Evolutionary conservation across 2,329 filamentous ascomycete species (phyloP).

Genomic region (Penicillium sp.): DNA sequence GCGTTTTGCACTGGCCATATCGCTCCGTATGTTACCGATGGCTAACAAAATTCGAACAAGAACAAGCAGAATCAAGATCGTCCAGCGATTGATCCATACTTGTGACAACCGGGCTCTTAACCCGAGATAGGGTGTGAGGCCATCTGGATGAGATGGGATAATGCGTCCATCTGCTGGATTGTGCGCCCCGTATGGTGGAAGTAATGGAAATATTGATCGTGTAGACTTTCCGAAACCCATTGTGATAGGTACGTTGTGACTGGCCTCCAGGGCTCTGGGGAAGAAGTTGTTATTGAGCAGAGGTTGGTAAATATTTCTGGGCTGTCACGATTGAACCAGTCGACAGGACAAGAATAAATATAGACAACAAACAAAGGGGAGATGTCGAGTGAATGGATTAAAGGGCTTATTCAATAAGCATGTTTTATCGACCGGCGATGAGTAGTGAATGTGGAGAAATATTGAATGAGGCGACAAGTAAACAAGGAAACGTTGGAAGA

Average conservation of each 20-base stretch:
- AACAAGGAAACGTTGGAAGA: neutral
- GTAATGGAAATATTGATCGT: slow-evolving; percentile 37
- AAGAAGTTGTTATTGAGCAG: neutral
- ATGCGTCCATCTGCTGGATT: slow-evolving; percentile 49
- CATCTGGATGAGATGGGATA: slow-evolving; percentile 64
- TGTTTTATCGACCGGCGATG: slow-evolving; percentile 5
- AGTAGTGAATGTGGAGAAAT: neutral
- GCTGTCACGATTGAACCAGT: neutral
- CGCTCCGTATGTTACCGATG: slow-evolving; percentile 68
- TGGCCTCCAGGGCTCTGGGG: neutral
- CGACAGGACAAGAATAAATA: neutral
- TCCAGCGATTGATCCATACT: slow-evolving; percentile 98
- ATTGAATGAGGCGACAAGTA: neutral
- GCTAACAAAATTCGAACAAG: slow-evolving; percentile 79
- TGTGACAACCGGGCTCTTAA: slow-evolving; percentile 88
- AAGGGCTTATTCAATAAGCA: neutral
- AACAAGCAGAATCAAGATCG: slow-evolving; percentile 81
- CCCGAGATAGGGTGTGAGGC: slow-evolving; percentile 87
- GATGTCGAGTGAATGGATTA: neutral
- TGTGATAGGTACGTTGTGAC: neutral
- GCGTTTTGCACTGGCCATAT: slow-evolving; percentile 72
- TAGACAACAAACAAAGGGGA: neutral
- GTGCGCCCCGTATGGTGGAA: slow-evolving; percentile 43
- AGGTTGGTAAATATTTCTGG: neutral
- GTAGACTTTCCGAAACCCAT: slow-evolving; percentile 38